Conservation (phyloP, 1,284 basidiomycete genomes). For the Flammula alnicola region DNA sequence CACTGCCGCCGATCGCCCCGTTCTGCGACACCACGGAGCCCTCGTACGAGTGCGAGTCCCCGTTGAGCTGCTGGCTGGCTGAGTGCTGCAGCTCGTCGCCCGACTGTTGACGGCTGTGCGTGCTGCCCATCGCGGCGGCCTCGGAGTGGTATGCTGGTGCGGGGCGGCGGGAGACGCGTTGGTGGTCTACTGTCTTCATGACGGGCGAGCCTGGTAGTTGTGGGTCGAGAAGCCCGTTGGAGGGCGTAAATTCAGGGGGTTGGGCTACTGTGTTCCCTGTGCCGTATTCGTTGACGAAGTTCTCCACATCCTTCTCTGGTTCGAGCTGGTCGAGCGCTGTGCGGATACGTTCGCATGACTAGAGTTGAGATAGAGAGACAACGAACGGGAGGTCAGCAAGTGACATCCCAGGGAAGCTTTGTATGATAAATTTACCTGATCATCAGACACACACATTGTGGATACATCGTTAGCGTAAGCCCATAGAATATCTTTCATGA, state of each 20-base stretch:
- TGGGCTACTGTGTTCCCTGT: slow-evolving; percentile 84
- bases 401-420: slow-evolving; percentile 5
- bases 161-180: slow-evolving; percentile 28
- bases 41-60: slow-evolving; percentile 23
- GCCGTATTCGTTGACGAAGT: slow-evolving; percentile 83
- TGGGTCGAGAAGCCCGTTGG: slow-evolving; percentile 57
- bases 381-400: slow-evolving; percentile 4
- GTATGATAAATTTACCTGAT: slow-evolving; percentile 71
- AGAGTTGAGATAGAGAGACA: slow-evolving; percentile 3
- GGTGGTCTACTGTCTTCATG: slow-evolving; percentile 27
- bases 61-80: slow-evolving; percentile 20
- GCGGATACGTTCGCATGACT: slow-evolving; percentile 91
- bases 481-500: slow-evolving; percentile 96
- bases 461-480: slow-evolving; percentile 95
- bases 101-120: slow-evolving; percentile 18
- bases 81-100: slow-evolving; percentile 8
- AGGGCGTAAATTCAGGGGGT: slow-evolving; percentile 76
- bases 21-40: slow-evolving; percentile 8
- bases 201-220: slow-evolving; percentile 35
- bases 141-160: slow-evolving; percentile 25
- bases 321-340: slow-evolving; percentile 84
- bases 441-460: slow-evolving; percentile 93
- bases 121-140: slow-evolving; percentile 9
- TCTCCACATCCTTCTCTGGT: slow-evolving; percentile 78
- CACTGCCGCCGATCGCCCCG: not conserved